Evolutionary conservation across 2,329 filamentous ascomycete genomes (phyloP), one percentile per base, ranked within the genome.

Genomic region (Colletotrichum shisoi): DNA sequence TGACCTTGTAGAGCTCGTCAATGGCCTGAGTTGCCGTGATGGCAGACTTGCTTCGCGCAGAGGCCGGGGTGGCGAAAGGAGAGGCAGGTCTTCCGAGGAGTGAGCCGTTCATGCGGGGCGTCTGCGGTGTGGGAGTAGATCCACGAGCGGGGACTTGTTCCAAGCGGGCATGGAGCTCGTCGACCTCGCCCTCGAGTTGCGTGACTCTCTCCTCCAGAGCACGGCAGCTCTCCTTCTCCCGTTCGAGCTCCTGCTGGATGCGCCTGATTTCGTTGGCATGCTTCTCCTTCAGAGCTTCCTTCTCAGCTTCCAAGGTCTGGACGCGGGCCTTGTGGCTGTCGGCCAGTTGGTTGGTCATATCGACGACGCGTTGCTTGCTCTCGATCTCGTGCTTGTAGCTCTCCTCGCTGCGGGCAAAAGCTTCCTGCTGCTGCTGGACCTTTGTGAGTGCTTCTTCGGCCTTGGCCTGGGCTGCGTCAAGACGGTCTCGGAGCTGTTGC

Each of bases 311-410:
- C 31, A 94, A 83, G 57, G 93, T 90, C 67, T 88, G 86, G 15
- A 93, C 81, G 56, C 91, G 87, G 65, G 87, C 86, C 74, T 89
- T 87, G 72, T 91, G 87, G 15, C 90, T 92, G 64, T 90, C 84
- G 39, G 90, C 89, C 60, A 91, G 89, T 73, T 94, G 89, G 66
- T 92, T 86, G 71, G 92, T 92, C 74, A 96, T 85, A 69, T 97
- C 90, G 2, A 93, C 91, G 21, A 99, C 84, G 51, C 95, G 88
- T 66, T 87, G 89, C 31, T 91, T 88, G 69, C 90, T 90, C 70
- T 96, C 93, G 8, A 97, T 83, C 76, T 98, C 94, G 63, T 94
- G 89, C 72, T 90, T 89, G 82, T 95, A 96, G 68, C 90, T 90
- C 75, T 97, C 91, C 69, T 96, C 89, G n/a, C 89, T 89, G 61